Evolutionary conservation across 306 rosid genomes (phyloP).

Genomic region (Lagenaria siceraria): DNA sequence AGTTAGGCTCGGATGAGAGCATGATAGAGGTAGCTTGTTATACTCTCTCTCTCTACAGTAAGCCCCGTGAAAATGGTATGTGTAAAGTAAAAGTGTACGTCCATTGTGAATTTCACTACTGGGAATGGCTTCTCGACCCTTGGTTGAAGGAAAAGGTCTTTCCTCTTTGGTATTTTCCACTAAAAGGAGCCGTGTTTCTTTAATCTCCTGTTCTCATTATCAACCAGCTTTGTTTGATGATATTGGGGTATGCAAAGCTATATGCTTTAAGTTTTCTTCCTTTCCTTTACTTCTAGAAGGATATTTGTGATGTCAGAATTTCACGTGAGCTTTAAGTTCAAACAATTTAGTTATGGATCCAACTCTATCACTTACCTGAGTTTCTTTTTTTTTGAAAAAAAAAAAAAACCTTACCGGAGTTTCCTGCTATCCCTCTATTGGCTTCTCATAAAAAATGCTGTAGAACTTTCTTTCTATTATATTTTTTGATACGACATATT

Average conservation of each 20-base stretch:
- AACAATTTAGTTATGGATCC: background rate
- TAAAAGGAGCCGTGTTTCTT: background rate
- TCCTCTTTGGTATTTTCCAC: background rate
- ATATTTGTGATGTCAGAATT: constrained; percentile 1
- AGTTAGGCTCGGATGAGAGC: background rate
- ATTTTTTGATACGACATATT: background rate
- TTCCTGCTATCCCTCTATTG: background rate
- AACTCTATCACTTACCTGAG: background rate
- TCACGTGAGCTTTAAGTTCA: background rate
- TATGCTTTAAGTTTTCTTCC: background rate
- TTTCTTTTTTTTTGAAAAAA: too few relatives aligned
- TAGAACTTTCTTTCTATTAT: background rate
- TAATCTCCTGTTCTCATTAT: background rate
- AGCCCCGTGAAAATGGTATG: background rate
- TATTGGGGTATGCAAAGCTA: background rate
- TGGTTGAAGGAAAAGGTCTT: background rate
- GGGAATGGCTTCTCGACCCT: background rate
- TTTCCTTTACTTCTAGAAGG: background rate
- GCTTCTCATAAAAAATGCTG: background rate
- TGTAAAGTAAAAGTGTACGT: background rate
- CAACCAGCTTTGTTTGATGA: background rate
- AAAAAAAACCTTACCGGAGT: background rate
- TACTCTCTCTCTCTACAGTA: background rate
- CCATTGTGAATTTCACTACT: background rate
- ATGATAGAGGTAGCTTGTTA: background rate